Conservation (phyloP, 805 yeast genomes). For the Ogataea glucozyma region DNA sequence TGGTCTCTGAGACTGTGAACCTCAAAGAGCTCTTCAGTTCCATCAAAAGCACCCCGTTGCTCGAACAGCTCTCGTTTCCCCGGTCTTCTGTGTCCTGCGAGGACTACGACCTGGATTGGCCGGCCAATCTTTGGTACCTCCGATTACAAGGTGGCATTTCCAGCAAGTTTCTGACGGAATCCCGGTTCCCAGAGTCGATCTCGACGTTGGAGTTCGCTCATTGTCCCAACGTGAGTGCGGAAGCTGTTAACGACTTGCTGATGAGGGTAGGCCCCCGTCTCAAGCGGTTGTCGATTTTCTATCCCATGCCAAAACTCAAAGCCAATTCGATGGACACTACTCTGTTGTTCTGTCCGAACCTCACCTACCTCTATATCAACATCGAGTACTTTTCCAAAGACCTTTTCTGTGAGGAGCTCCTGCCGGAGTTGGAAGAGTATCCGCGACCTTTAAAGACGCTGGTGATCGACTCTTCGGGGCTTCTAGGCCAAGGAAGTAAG, state of each 20-base stretch:
- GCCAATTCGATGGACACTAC: constrained; percentile 71
- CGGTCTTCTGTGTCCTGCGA: constrained; percentile 78
- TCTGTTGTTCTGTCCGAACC: constrained; percentile 74
- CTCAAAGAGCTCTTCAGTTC: constrained; percentile 76
- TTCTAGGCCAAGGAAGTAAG: constrained; percentile 78
- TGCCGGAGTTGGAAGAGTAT: constrained; percentile 35
- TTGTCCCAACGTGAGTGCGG: constrained; percentile 76
- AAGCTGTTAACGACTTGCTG: constrained; percentile 62
- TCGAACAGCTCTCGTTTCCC: constrained; percentile 84
- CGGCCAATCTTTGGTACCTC: constrained; percentile 67
- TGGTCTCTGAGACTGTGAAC: constrained; percentile 90
- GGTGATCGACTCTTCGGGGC: constrained; percentile 81
- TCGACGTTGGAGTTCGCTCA: constrained; percentile 77
- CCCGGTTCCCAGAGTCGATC: constrained; percentile 73
- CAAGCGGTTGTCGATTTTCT: constrained; percentile 63
- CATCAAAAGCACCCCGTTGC: constrained; percentile 56
- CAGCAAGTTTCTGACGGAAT: constrained; percentile 68
- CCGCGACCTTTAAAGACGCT: constrained; percentile 56
- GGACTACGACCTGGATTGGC: constrained; percentile 70
- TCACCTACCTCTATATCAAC: constrained; percentile 61
- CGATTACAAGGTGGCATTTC: constrained; percentile 89
- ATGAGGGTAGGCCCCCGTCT: constrained; percentile 66
- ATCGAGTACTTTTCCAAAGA: constrained; percentile 74
- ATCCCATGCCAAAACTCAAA: constrained; percentile 83
- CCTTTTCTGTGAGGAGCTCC: constrained; percentile 48